Evolutionary conservation across 2,329 filamentous ascomycete species (phyloP), one percentile per base, ranked within the genome.

Genomic region (Nothophoma quercina): DNA sequence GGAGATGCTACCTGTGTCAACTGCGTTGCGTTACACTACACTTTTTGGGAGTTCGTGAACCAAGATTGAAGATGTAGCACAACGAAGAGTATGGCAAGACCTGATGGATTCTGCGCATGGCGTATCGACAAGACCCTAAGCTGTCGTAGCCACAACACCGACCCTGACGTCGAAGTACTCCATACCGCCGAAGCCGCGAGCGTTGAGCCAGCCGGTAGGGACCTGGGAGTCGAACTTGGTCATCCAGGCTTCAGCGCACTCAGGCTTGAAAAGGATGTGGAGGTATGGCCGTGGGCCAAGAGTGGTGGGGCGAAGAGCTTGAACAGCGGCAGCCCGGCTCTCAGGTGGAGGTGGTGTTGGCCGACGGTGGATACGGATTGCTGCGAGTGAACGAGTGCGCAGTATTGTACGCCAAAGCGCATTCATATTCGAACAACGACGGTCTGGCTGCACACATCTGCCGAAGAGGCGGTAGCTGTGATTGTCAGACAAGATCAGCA

Each of bases 401-500:
- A 72, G 47, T 8, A 65, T 53, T 4, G 45, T 28, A 5, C 65
- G 60, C 69, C 68, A 71, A 4, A 35, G n/a, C 7, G 19, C 21
- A 42, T 68, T 69, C 61, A 69, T 68, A 2, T 2, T 9, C 5
- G 55, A 48, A 47, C 63, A 69, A 4, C 58, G 50, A 12, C 63
- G 59, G 33, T 66, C 60, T 0, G 18, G 19, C 5, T 62, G 50
- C 3, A 71, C 64, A 8, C 46, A 54, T 19, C 65, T 61, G 5
- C 69, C 69, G 36, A 70, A 68, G 36, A 72, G 61, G 25, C 69
- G 65, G 41, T 71, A 70, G 1, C 65, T 69, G 22, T 3, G 18
- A 3, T 16, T 38, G 23, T 54, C 7, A 49, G 38, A 3, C 25
- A 13, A n/a, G 4, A 23, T 4, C 19, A 5, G 16, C 9, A 2